Evolutionary conservation across 2,329 filamentous ascomycete species (phyloP).

Genomic region (Monilinia fructicola): DNA sequence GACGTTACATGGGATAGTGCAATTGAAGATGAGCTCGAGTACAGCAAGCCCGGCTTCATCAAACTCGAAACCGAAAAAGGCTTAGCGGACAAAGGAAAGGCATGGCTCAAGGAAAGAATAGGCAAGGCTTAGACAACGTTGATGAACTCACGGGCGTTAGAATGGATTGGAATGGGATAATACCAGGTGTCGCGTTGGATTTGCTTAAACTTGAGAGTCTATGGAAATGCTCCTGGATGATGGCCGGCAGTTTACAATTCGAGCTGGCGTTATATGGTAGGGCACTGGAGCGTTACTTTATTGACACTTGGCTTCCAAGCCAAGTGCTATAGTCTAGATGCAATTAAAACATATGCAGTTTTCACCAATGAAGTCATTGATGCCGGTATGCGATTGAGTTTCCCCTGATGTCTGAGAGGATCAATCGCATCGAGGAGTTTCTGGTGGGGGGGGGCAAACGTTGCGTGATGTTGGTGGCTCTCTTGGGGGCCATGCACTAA

Average conservation of each 20-base stretch:
- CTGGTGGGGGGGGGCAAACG: neutral
- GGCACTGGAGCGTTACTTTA: neutral
- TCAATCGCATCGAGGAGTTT: neutral
- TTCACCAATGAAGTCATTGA: constrained; percentile 8
- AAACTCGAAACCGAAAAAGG: constrained; percentile 36
- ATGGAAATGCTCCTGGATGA: neutral
- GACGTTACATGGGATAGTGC: constrained; percentile 36
- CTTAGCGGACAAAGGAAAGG: constrained; percentile 55
- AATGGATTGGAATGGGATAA: neutral
- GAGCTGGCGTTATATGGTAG: constrained; percentile 13
- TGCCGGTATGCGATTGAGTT: neutral
- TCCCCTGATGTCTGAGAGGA: neutral
- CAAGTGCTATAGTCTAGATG: neutral
- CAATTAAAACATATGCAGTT: neutral
- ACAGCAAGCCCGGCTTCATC: constrained; percentile 6
- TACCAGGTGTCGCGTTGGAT: constrained; percentile 19
- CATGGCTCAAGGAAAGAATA: constrained; percentile 38
- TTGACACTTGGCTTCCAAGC: neutral
- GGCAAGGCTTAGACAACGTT: constrained; percentile 4
- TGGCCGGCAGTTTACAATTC: neutral
- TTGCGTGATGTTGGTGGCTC: constrained; percentile 11
- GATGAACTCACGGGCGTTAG: neutral
- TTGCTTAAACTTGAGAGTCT: neutral
- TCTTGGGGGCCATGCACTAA: neutral
- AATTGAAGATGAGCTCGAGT: constrained; percentile 30